These are phyloP conservation scores for Fraxinus quadrangulata DNA, from an alignment of 257 asterid genomes.

Conservation along the genomic window DNA sequence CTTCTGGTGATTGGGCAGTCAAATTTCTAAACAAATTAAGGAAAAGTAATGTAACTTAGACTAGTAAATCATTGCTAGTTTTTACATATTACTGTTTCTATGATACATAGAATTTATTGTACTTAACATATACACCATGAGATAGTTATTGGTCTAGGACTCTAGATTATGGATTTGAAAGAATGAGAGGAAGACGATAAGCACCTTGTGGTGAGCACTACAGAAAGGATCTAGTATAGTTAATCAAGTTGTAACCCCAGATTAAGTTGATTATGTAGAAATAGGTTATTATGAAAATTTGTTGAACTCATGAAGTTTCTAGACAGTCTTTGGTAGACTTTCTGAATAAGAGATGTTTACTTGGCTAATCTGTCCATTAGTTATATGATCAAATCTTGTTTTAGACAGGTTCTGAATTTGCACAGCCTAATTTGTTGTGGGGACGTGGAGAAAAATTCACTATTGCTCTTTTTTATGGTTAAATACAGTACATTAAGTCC, in stretches of 20 bases:
- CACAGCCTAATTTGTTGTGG: neutral
- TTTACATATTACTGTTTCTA: neutral
- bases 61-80: neutral
- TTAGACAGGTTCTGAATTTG: neutral
- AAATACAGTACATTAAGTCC: neutral
- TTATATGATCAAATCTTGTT: neutral
- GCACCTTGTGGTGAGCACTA: neutral
- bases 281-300: neutral
- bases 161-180: neutral
- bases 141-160: neutral
- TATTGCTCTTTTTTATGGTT: neutral
- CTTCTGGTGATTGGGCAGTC: neutral
- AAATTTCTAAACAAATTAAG: neutral
- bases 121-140: neutral
- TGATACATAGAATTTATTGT: neutral
- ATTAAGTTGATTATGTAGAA: neutral
- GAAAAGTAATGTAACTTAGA: neutral
- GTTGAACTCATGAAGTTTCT: neutral
- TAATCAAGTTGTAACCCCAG: neutral
- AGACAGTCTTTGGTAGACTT: neutral
- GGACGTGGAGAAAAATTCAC: neutral
- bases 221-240: no score
- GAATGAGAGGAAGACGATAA: neutral
- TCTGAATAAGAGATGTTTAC: neutral
- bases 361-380: neutral